Evolutionary conservation across 768 basidiomycete genomes (phyloP).

Genomic region (Trametopsis cervina): DNA sequence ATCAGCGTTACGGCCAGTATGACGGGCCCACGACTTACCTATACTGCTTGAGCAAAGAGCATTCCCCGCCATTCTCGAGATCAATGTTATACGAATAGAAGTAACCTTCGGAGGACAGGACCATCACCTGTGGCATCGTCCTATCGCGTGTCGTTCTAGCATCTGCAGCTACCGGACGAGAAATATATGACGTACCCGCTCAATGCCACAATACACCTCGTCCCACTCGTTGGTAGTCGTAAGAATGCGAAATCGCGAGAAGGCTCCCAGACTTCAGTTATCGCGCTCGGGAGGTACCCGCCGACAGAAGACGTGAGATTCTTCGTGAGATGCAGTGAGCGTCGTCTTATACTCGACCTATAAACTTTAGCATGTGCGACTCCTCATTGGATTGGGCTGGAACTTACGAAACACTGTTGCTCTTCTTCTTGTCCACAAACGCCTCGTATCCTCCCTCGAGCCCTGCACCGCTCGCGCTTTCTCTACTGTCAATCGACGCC

Average conservation of each 20-base stretch:
- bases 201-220: slow-evolving; percentile 82
- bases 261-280: slow-evolving; percentile 98
- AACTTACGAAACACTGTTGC: slow-evolving; percentile 6
- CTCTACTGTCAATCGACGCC: slow-evolving; percentile 58
- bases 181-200: slow-evolving; percentile 57
- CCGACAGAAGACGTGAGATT: slow-evolving; percentile 73
- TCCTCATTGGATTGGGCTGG: too few relatives aligned
- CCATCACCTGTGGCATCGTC: slow-evolving; percentile 95
- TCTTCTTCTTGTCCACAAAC: slow-evolving; percentile 72
- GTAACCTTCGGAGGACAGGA: slow-evolving; percentile 90
- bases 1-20: not conserved
- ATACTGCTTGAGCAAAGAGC: slow-evolving; percentile 91
- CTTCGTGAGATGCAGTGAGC: slow-evolving; percentile 71
- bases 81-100: slow-evolving; percentile 97
- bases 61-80: slow-evolving; percentile 93
- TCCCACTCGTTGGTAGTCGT: slow-evolving; percentile 71
- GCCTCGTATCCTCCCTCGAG: slow-evolving; percentile 82
- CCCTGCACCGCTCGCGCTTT: slow-evolving; percentile 38
- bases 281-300: slow-evolving; percentile 77
- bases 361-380: not conserved
- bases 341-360: slow-evolving; percentile 50
- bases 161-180: not conserved
- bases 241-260: slow-evolving; percentile 90
- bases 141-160: slow-evolving; percentile 29
- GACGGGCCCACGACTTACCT: slow-evolving; percentile 34